Base-by-base conservation (phyloP, 331 rosid species). In the Pyracantha coccinea region DNA sequence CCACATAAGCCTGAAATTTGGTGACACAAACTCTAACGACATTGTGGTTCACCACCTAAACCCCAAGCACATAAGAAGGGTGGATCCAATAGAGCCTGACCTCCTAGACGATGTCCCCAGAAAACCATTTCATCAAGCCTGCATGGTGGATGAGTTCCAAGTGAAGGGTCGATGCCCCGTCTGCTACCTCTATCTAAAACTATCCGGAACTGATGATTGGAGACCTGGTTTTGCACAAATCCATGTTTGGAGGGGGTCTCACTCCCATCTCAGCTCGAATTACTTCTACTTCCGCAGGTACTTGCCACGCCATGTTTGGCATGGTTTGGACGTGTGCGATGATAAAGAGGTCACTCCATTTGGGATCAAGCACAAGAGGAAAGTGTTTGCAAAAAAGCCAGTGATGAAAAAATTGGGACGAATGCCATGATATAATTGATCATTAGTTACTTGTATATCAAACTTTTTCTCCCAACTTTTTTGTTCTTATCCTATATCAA, bases 71-170 rank as follows among this genome's bases (percentile, higher is more conserved):
- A 67, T 78, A 24, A 80, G 86, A 64, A 83, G 78, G 77, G 78
- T 93, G 64, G 92, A 91, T 27, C 84, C 90, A n/a, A 33, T 93
- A 59, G 80, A 89, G 16, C 90, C 96, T 1, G 38, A 68, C 16
- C 84, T 84, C 68, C 85, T 88, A 2, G 97, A 91, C 58, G 92
- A 93, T 64, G 25, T 88, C n/a, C 85, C 96, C 6, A 84, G 85
- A 64, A 86, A 80, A 63, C 97, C 98, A 53, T 93, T 93, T 75
- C 96, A 91, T 75, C 96, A 91, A 78, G 91, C 89, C 19, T 93
- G 98, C 77, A 66, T 63, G 81, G 91, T 93, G 31, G 97, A 93
- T 78, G 79, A 84, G 35, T 91, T 93, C 74, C 85, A 77, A 29
- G 91, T 91, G 12, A 73, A 68, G 17, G 93, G 85, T 25, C 86